Conservation (phyloP, 768 basidiomycete genomes). For the Mycena rebaudengoi region DNA sequence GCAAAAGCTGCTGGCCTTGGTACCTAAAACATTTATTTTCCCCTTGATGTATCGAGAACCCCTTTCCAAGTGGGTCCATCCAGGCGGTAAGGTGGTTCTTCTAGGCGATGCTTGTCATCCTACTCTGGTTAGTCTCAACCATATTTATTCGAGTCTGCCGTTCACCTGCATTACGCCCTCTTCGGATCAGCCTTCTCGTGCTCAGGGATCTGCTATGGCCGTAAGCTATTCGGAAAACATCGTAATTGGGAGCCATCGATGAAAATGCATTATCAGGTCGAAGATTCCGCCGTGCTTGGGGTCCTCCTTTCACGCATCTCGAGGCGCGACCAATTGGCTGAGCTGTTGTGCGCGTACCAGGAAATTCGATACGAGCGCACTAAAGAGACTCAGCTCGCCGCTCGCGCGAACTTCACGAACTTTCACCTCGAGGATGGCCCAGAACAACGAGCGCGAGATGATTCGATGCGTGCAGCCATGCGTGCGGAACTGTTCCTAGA, state of each 20-base stretch:
- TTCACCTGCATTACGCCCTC: background rate
- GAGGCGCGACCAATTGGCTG: slow-evolving; percentile 45
- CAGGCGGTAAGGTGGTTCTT: slow-evolving; percentile 49
- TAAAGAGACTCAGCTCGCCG: slow-evolving; percentile 55
- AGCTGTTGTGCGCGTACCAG: slow-evolving; percentile 61
- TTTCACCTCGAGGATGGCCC: slow-evolving; percentile 67
- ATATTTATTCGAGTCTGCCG: background rate
- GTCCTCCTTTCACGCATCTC: slow-evolving; percentile 58
- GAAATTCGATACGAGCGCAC: slow-evolving; percentile 59
- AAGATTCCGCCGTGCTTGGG: slow-evolving; percentile 51
- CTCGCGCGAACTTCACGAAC: slow-evolving; percentile 58
- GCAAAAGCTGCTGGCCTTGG: slow-evolving; percentile 53
- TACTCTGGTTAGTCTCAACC: slow-evolving; percentile 46
- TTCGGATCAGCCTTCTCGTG: slow-evolving; percentile 59
- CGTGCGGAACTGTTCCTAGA: slow-evolving; percentile 44
- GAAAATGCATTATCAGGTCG: slow-evolving; percentile 27
- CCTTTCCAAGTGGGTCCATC: slow-evolving; percentile 58
- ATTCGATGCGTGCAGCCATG: slow-evolving; percentile 60
- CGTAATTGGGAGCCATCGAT: background rate
- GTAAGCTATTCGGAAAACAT: slow-evolving; percentile 32
- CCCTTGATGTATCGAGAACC: slow-evolving; percentile 58
- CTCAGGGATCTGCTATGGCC: slow-evolving; percentile 65
- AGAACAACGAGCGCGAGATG: slow-evolving; percentile 59
- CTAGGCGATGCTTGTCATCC: slow-evolving; percentile 68
- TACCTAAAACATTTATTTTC: slow-evolving; percentile 56